Evolutionary conservation across 2,329 filamentous ascomycete genomes (phyloP).

Genomic region (Sphaerostilbella broomeana): DNA sequence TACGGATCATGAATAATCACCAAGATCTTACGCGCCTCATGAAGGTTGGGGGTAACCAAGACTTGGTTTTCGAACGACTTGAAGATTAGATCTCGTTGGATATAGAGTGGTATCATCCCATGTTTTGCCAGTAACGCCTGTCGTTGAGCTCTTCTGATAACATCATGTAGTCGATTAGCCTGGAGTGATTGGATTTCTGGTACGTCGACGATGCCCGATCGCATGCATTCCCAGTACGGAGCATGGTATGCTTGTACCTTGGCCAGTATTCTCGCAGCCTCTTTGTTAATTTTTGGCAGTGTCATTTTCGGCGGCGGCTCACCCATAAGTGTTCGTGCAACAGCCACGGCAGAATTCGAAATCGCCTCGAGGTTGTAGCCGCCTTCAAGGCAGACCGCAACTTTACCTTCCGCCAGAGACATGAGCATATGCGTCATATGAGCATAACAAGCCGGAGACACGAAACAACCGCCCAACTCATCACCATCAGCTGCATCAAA

Average conservation of each 20-base stretch:
- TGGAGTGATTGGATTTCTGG: constrained; percentile 45
- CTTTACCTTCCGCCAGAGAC: constrained; percentile 81
- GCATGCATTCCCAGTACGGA: constrained; percentile 83
- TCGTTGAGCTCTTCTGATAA: constrained; percentile 71
- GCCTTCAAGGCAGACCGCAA: constrained; percentile 89
- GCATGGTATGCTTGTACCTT: constrained; percentile 56
- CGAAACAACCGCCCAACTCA: constrained; percentile 85
- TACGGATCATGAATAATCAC: constrained; percentile 88
- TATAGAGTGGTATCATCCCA: constrained; percentile 72
- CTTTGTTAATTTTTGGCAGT: constrained; percentile 50
- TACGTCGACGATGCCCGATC: constrained; percentile 56
- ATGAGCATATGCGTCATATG: constrained; percentile 99
- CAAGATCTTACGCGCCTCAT: constrained; percentile 60
- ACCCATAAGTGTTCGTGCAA: constrained; percentile 89
- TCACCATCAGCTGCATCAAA: constrained; percentile 95
- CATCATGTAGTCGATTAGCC: constrained; percentile 65
- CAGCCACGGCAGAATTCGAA: constrained; percentile 83
- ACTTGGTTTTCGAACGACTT: constrained; percentile 83
- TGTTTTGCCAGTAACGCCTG: constrained; percentile 64
- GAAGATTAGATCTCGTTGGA: constrained; percentile 66
- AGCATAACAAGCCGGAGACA: constrained; percentile 84
- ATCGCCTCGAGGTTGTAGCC: constrained; percentile 94
- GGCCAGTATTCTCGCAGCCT: constrained; percentile 49
- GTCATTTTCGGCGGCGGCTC: constrained; percentile 68
- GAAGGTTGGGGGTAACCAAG: constrained; percentile 67